These are phyloP conservation scores for Podila minutissima DNA, from an alignment of 192 early-diverging fungal species.

Conservation along the genomic window DNA sequence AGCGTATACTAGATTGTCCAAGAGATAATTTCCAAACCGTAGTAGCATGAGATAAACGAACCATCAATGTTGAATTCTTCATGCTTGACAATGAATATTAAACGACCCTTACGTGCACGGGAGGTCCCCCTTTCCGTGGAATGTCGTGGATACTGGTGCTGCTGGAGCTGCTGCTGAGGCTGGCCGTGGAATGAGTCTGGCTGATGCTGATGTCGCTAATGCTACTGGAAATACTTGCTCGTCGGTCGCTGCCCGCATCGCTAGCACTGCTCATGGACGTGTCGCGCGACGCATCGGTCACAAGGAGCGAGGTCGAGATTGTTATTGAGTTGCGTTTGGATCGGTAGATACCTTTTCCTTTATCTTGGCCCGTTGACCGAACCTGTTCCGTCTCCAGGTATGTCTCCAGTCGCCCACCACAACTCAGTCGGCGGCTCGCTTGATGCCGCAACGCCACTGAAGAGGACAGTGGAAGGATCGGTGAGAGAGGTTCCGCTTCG, in stretches of 20 bases:
- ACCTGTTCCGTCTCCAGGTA: background rate
- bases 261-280: constrained; percentile 23
- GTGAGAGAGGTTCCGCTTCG: background rate
- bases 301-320: constrained; percentile 3
- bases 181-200: background rate
- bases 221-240: constrained; percentile 8
- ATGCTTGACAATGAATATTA: background rate
- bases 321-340: background rate
- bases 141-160: background rate
- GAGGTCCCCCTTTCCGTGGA: constrained; percentile 18
- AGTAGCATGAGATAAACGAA: background rate
- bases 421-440: background rate
- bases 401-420: constrained; percentile 13
- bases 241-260: constrained; percentile 5
- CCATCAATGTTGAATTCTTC: background rate
- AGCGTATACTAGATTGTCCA: constrained; percentile 11
- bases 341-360: background rate
- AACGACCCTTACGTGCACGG: constrained; percentile 10
- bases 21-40: background rate
- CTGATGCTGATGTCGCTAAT: constrained; percentile 17
- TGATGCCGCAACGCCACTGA: background rate
- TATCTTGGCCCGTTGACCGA: background rate
- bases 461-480: background rate
- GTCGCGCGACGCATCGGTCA: background rate
- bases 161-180: background rate